Percentiles rank a stretch among this genome's conserved stretches.
Evolutionary conservation across 441 rosid species (phyloP).

Genomic region (Erysimum cheiri): DNA sequence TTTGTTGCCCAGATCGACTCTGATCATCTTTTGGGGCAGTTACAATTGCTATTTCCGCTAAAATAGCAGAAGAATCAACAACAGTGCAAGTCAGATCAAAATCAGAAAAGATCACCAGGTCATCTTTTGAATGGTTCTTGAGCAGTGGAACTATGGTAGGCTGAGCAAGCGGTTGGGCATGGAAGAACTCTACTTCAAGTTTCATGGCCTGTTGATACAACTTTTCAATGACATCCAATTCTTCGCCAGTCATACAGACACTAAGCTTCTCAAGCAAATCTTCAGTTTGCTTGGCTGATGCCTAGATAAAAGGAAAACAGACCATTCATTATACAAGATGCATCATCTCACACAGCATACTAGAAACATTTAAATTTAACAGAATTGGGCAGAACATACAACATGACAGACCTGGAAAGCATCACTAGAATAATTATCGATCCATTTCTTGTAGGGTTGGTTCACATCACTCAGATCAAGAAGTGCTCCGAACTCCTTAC

Average conservation of each 20-base stretch:
- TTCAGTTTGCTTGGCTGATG: conserved; percentile 85
- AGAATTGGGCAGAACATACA: conserved; percentile 7
- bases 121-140: conserved; percentile 59
- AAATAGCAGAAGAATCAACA: conserved; percentile 95
- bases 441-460: conserved; percentile 90
- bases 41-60: conserved; percentile 94
- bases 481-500: conserved; percentile 68
- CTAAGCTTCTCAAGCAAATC: conserved; percentile 94
- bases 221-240: conserved; percentile 88
- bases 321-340: conserved; percentile 5
- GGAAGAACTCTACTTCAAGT: conserved; percentile 93
- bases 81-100: conserved; percentile 95
- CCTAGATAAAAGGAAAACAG: conserved; percentile 49
- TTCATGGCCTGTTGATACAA: conserved; percentile 97
- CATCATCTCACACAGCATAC: conserved; percentile 6
- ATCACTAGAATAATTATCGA: conserved; percentile 73
- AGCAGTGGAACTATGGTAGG: conserved; percentile 74
- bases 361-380: conserved; percentile 3
- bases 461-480: conserved; percentile 50
- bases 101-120: conserved; percentile 79
- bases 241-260: conserved; percentile 93
- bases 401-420: conserved; percentile 66
- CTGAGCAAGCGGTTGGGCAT: conserved; percentile 74
- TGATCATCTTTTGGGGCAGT: conserved; percentile 86
- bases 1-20: conserved; percentile 57